These are phyloP conservation scores for Primulina tabacum DNA, from an alignment of 257 asterid species.

Conservation along the genomic window DNA sequence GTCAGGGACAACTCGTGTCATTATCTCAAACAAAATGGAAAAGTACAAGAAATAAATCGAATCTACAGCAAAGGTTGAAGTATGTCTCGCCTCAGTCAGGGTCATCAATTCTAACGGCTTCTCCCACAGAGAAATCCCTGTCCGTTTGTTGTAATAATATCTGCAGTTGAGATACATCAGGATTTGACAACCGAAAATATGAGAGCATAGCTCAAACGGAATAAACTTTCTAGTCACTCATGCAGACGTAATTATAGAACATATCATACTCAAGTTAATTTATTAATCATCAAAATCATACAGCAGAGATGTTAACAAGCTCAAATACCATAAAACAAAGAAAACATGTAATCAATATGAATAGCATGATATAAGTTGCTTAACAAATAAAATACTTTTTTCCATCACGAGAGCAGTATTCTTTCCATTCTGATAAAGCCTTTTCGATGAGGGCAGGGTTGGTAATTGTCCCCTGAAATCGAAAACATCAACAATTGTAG, in stretches of 20 bases:
- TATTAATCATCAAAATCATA: neutral
- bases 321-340: neutral
- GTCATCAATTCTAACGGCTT: constrained; percentile 91
- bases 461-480: constrained; percentile 48
- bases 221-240: neutral
- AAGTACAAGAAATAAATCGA: constrained; percentile 12
- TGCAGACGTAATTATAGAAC: neutral
- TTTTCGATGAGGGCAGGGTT: constrained; percentile 33
- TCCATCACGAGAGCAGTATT: constrained; percentile 62
- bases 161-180: constrained; percentile 37
- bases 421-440: constrained; percentile 58
- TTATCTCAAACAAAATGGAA: constrained; percentile 2
- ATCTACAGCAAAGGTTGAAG: constrained; percentile 6
- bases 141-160: constrained; percentile 70
- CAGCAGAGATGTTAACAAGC: neutral
- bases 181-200: constrained; percentile 9
- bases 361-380: constrained; percentile 7
- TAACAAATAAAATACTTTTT: constrained; percentile 50
- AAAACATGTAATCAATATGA: neutral
- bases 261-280: constrained; percentile 10
- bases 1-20: neutral
- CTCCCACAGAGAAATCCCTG: constrained; percentile 77
- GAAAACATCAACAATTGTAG: constrained; percentile 15
- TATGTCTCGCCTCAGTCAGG: constrained; percentile 54
- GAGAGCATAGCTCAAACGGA: constrained; percentile 3